These are phyloP conservation scores for Lyophyllum decastes DNA, from an alignment of 768 basidiomycete species.

Conservation along the genomic window DNA sequence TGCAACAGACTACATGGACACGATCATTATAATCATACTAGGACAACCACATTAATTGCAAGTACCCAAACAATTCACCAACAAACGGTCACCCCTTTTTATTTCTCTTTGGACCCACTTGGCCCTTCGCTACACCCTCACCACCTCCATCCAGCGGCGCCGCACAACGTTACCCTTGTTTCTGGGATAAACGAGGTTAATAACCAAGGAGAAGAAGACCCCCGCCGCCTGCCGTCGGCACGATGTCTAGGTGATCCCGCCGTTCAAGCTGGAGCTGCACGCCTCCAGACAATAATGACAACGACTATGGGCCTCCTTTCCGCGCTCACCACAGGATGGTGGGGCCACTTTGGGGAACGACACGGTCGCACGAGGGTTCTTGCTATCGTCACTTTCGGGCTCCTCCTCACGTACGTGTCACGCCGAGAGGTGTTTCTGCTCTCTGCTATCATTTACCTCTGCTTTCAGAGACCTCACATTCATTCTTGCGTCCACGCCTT, in stretches of 20 bases:
- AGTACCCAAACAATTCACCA: slow-evolving; percentile 10
- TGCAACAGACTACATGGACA: slow-evolving; percentile 57
- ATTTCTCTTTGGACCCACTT: slow-evolving; percentile 31
- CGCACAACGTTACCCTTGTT: neutral
- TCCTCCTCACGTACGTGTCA: slow-evolving; percentile 38
- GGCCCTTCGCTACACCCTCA: slow-evolving; percentile 28
- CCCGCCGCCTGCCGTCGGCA: slow-evolving; percentile 34
- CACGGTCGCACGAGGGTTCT: slow-evolving; percentile 80
- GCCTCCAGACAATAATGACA: slow-evolving; percentile 74
- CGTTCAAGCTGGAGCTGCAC: slow-evolving; percentile 72
- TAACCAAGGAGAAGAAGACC: slow-evolving; percentile 35
- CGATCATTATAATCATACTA: slow-evolving; percentile 42
- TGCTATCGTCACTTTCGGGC: slow-evolving; percentile 67
- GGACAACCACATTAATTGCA: slow-evolving; percentile 14
- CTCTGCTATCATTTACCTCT: neutral
- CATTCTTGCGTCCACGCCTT: slow-evolving; percentile 75
- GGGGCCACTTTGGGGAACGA: slow-evolving; percentile 83
- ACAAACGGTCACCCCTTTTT: slow-evolving; percentile 19
- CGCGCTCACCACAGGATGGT: slow-evolving; percentile 86
- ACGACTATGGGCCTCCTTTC: slow-evolving; percentile 79
- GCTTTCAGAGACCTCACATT: slow-evolving; percentile 75
- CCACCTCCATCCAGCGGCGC: slow-evolving; percentile 2
- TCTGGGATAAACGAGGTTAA: slow-evolving; percentile 11
- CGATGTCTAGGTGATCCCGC: slow-evolving; percentile 47
- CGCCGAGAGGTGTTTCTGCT: slow-evolving; percentile 1